Base-by-base conservation (phyloP, 2,329 filamentous ascomycete genomes). In the Trichoderma citrinoviride region DNA sequence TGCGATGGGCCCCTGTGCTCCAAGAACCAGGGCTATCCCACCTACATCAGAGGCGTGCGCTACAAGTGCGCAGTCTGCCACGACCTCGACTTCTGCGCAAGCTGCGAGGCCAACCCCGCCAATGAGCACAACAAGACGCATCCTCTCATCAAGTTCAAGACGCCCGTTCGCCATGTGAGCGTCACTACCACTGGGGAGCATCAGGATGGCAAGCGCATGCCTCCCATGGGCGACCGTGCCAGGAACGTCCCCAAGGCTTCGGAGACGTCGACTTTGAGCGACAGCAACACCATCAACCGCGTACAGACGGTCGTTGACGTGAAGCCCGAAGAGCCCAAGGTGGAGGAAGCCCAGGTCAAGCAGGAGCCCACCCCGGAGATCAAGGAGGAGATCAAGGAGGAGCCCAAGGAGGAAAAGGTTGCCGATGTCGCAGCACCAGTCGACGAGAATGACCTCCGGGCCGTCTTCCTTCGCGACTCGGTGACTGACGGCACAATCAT, bases 51-150 rank as follows among this genome's bases (percentile, higher is more conserved):
- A 61, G 96, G 95, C 58, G 85, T 90, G 67, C 91, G 95, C 68
- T 99, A 95, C 85, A 99, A 99, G 87, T 99, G 95, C 75, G 92
- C 94, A 60, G 90, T 99, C 64, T 99, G 95, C 82, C 85, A 96
- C 73, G 93, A 99, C 76, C 90, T 90, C 40, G 95, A 99, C 78
- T 97, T 97, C 81, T 99, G 95, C 76, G 92, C 91, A 74, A 90
- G 86, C 74, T 99, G 95, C 79, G 96, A 99, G 80, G 92, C 94
- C 55, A 88, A 88, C 72, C 95, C 95, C 7, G 82, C 83, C 68
- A 94, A 96, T 77, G 82, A 81, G 23, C 95, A 99, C 82, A 97
- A 98, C 82, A 89, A 88, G 77, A 96, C 93, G n/a, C 95, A 99
- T 73, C 95, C 95, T 29, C 82, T 99, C 71, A 93, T 99, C 82